These are phyloP conservation scores for Eutrema salsugineum DNA, from an alignment of 441 rosid species.

Conservation along the genomic window DNA sequence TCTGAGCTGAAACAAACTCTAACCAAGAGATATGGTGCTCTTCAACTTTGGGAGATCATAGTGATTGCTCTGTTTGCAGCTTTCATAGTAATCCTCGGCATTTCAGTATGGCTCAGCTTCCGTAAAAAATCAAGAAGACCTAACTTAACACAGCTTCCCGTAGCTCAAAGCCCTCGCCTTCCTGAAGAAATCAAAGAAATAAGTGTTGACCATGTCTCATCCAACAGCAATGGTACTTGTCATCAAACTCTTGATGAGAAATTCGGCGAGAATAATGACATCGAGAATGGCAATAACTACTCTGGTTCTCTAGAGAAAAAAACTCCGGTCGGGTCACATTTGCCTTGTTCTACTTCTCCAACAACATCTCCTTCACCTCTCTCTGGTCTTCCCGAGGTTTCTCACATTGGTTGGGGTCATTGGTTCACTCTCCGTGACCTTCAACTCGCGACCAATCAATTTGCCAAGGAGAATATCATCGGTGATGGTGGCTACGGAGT, in stretches of 20 bases:
- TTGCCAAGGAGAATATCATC: constrained; percentile 60
- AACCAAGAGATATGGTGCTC: constrained; percentile 51
- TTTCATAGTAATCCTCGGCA: constrained; percentile 53
- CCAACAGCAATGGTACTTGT: constrained; percentile 37
- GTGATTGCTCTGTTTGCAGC: constrained; percentile 57
- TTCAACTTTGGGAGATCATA: constrained; percentile 78
- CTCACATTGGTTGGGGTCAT: constrained; percentile 79
- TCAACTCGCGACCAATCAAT: constrained; percentile 58
- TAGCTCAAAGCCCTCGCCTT: constrained; percentile 37
- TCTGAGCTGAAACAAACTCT: constrained; percentile 57
- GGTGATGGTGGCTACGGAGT: constrained; percentile 88
- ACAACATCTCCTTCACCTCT: constrained; percentile 55
- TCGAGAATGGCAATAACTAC: constrained; percentile 45
- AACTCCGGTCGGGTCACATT: constrained; percentile 1
- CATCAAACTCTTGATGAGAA: constrained; percentile 43
- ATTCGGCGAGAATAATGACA: constrained; percentile 38
- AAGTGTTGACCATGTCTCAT: constrained; percentile 55
- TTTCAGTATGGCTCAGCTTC: constrained; percentile 73
- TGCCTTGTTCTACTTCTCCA: constrained; percentile 40
- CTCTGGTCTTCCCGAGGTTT: constrained; percentile 60
- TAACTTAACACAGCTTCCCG: constrained; percentile 36
- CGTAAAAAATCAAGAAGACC: constrained; percentile 61
- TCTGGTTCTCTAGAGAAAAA: constrained; percentile 52
- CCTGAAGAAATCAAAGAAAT: constrained; percentile 78
- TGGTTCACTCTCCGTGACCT: constrained; percentile 86